Base-by-base conservation (phyloP, 75 land plant genomes). In the Sequoiadendron giganteum region DNA sequence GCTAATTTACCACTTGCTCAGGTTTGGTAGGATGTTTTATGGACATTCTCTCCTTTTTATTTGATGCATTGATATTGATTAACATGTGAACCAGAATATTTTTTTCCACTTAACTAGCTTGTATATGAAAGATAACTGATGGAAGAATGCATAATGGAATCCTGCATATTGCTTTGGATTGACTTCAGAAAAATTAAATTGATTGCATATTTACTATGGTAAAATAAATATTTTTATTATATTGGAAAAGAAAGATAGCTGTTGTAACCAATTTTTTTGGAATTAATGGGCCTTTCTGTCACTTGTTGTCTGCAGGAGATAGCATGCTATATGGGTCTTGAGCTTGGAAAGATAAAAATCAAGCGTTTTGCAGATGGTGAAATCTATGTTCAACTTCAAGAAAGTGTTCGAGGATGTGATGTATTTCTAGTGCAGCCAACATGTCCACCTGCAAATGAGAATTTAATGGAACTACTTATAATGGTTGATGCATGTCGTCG, bases 281-380 rank as follows among this genome's bases (percentile, higher is more conserved):
- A 36, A 34, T 36, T 85, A 56, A 55, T 39, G 30, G 68, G 72
- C 39, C 38, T 70, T 36, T 87, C 39, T 56, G 73, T 70, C 3
- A n/a, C 79, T 86, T 18, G 36, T 79, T 87, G 49, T 16, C 48
- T 39, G 3, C 89, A 96, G 97, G 97, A 96, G 88, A 95, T 96
- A 90, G 95, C 97, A 16, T 90, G 93, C 78, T 95, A 93, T 87
- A 93, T 96, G 97, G 97, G 97, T 40, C 88, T 95, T 28, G 93
- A 96, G 56, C 93, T 96, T 42, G 93, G 95, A 34, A 91, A 92
- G 85, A 90, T 94, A 34, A 93, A 92, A 18, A 96, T 95, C 86
- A 96, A 96, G 89, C 85, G 95, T n/a, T 96, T 96, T 93, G 97
- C 97, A 49, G 97, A 96, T 93, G 97, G 97, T 15, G 97, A 96